phyloP scores from a whole-genome alignment of 768 basidiomycete genomes.

The Tremella mesenterica region DNA sequence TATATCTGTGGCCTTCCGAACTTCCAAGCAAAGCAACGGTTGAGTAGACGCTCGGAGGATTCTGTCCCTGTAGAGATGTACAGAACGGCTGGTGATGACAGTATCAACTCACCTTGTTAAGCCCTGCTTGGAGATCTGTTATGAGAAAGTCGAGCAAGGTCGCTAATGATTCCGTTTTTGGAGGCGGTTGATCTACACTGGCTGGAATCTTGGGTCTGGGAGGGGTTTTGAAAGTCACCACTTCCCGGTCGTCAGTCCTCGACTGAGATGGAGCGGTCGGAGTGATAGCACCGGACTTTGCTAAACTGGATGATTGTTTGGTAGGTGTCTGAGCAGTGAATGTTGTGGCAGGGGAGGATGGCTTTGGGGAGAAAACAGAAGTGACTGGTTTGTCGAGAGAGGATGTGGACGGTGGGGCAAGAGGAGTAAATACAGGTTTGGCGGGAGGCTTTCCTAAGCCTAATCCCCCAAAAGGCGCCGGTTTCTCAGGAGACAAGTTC shows the following conservation, averaged over 20 bases:
- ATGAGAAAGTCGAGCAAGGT: constrained; percentile 55
- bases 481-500: constrained; percentile 14
- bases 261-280: constrained; percentile 2
- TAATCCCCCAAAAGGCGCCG: not conserved
- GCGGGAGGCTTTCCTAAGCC: constrained; percentile 1
- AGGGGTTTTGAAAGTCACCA: not conserved
- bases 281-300: constrained; percentile 3
- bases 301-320: not conserved
- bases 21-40: constrained; percentile 2
- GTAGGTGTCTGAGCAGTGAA: not conserved
- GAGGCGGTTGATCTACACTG: not conserved
- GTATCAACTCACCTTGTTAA: constrained; percentile 53
- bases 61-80: no score
- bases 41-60: no score
- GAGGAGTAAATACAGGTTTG: not conserved
- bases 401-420: not conserved
- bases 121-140: constrained; percentile 49
- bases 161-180: constrained; percentile 55
- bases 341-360: not conserved
- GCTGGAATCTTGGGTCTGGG: not conserved
- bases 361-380: constrained; percentile 1
- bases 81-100: not conserved
- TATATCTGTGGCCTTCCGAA: not conserved
- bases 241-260: not conserved
- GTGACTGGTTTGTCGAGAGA: not conserved